phyloP scores from a whole-genome alignment of 768 basidiomycete species.

The Pulveroboletus sp. region DNA sequence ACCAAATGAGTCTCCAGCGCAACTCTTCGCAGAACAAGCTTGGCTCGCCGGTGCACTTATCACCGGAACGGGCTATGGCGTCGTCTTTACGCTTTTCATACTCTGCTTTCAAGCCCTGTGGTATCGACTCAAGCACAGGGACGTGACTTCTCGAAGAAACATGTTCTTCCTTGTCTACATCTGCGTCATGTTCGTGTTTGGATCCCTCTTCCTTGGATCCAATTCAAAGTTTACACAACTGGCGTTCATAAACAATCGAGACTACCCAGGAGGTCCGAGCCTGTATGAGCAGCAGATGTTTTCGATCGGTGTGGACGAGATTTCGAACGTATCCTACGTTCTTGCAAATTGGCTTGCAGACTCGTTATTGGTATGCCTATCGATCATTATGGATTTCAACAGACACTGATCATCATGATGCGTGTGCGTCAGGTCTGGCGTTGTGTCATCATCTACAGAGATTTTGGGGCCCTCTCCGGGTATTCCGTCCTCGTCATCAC shows the following conservation, averaged over 20 bases:
- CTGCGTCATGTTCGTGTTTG: constrained; percentile 20
- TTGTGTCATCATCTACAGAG: constrained; percentile 26
- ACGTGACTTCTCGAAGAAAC: constrained; percentile 14
- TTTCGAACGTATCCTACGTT: constrained; percentile 26
- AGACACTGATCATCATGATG: background rate
- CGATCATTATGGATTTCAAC: background rate
- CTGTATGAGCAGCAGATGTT: constrained; percentile 25
- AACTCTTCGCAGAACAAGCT: constrained; percentile 24
- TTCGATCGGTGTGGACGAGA: constrained; percentile 23
- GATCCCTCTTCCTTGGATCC: constrained; percentile 25
- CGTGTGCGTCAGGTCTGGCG: constrained; percentile 24
- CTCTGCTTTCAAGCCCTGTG: constrained; percentile 22
- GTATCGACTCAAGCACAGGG: constrained; percentile 14
- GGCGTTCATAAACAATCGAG: constrained; percentile 28
- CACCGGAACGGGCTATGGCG: constrained; percentile 25
- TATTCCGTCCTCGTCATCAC: constrained; percentile 16
- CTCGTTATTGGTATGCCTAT: constrained; percentile 20
- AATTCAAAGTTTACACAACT: constrained; percentile 29
- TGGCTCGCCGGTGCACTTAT: constrained; percentile 28
- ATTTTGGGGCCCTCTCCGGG: constrained; percentile 12
- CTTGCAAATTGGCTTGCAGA: constrained; percentile 29
- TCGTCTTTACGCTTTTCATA: constrained; percentile 24
- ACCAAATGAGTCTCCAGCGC: constrained; percentile 14
- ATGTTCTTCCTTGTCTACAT: constrained; percentile 23
- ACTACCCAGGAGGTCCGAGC: constrained; percentile 26